A percentile compares a stretch with the other conserved stretches of the same genome.
Conservation (phyloP, 148 eudicot genomes). For the Rhododendron molle region DNA sequence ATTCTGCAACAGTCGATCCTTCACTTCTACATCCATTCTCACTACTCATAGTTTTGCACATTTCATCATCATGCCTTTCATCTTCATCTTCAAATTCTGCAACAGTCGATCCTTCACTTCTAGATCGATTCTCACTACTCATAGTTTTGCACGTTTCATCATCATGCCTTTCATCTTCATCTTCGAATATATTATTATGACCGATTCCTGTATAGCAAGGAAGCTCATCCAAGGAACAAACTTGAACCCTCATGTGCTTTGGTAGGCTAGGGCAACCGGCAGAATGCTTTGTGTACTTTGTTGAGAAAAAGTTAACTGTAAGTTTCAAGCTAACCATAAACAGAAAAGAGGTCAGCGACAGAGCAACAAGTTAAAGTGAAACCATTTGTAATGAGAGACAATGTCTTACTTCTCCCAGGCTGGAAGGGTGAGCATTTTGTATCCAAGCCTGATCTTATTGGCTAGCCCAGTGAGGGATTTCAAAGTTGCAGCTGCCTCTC, state of each 20-base stretch:
- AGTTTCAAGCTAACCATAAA: constrained; percentile 58
- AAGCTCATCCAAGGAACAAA: constrained; percentile 76
- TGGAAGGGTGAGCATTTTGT: constrained; percentile 82
- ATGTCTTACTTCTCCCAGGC: constrained; percentile 69
- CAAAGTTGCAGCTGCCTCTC: constrained; percentile 59
- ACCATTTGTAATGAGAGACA: neutral
- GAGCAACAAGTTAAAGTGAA: neutral
- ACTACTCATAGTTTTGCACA: neutral
- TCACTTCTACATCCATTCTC: neutral
- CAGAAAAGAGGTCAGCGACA: neutral
- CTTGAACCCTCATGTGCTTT: constrained; percentile 56
- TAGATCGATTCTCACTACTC: neutral
- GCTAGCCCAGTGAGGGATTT: constrained; percentile 74
- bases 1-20: neutral
- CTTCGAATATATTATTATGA: constrained; percentile 10
- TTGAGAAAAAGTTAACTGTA: constrained; percentile 74
- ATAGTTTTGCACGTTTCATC: constrained; percentile 5
- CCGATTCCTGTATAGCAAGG: constrained; percentile 49
- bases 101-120: neutral
- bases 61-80: constrained; percentile 14
- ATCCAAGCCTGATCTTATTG: constrained; percentile 77
- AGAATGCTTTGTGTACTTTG: constrained; percentile 56
- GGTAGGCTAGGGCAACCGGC: constrained; percentile 77
- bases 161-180: constrained; percentile 12
- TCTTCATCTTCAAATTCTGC: constrained; percentile 3